Evolutionary conservation across 768 basidiomycete species (phyloP).

Genomic region (Ramaria sp.): DNA sequence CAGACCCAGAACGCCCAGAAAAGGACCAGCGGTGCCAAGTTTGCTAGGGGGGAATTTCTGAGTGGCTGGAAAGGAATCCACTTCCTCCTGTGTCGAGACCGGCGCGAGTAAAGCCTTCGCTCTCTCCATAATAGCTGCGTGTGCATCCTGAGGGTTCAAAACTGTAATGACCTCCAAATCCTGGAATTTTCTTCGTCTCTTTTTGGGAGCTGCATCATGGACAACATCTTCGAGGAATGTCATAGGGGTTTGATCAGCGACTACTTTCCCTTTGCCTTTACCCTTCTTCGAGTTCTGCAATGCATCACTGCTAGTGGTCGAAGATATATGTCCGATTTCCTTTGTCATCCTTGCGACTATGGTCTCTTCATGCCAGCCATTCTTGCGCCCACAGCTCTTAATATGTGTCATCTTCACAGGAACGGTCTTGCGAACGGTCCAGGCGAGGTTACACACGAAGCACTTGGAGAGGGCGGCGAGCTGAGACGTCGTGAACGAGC

Average conservation of each 20-base stretch:
- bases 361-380: slow-evolving; percentile 41
- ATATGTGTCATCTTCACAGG: slow-evolving; percentile 60
- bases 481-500: slow-evolving; percentile 32
- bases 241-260: slow-evolving; percentile 16
- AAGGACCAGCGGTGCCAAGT: not conserved
- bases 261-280: slow-evolving; percentile 10
- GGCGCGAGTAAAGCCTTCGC: slow-evolving; percentile 25
- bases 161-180: slow-evolving; percentile 34
- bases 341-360: slow-evolving; percentile 40
- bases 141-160: slow-evolving; percentile 30
- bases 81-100: not conserved
- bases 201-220: slow-evolving; percentile 34
- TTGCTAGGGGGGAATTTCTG: slow-evolving; percentile 12
- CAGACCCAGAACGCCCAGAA: not conserved
- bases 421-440: slow-evolving; percentile 61
- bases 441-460: slow-evolving; percentile 50
- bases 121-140: slow-evolving; percentile 29
- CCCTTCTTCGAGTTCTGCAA: slow-evolving; percentile 16
- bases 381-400: slow-evolving; percentile 55
- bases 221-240: slow-evolving; percentile 49
- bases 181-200: slow-evolving; percentile 29
- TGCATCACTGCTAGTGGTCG: not conserved
- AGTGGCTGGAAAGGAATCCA: slow-evolving; percentile 9
- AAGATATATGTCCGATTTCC: slow-evolving; percentile 27
- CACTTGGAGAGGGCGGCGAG: slow-evolving; percentile 44